Evolutionary conservation across 139 green algal genomes (phyloP), one percentile per base, ranked within the genome.

Genomic region (Coccomyxa sp.): DNA sequence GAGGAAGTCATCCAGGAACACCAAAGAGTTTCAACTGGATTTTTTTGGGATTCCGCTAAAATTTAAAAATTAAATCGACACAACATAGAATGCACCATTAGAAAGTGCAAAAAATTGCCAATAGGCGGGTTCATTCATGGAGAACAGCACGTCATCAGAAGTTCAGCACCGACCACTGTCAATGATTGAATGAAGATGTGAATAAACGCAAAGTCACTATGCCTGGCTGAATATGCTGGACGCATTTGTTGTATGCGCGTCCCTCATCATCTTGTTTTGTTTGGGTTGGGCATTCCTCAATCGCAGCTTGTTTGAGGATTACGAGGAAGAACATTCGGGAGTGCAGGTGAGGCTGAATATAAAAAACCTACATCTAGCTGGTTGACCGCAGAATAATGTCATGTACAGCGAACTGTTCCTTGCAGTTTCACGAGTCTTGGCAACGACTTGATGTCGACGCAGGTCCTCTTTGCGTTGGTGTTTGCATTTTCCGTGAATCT

Each of bases 401-500:
- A 0, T 51, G 77, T 21, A 60, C 18, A 57, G 10, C 31, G n/a
- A 25, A 59, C 9, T 13, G 13, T 68, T 31, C 25, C 1, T 59
- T 51, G 51, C 77, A n/a, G n/a, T 31, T 4, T 30, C n/a, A 30
- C 59, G 1, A 63, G 60, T 17, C 0, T 3, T 21, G 17, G 13
- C n/a, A 67, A 71, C 9, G 51, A 13, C 1, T 17, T 13, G 59
- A 27, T 91, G 91, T 51, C 75, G 0, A 82, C 91, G 79, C 90
- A 94, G 84, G 86, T 88, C 16, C 83, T 98, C 0, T 98, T 98
- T 86, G 94, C 93, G 16, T 71, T 88, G 13, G 92, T 97, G 0
- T 98, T 99, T 85, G 93, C 94, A 0, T 82, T 98, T 0, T 98
- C 92, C n/a, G 93, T 90, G 82, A 96, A 98, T 84, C 88, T 98